Percentiles rank a stretch among this genome's conserved stretches.
Conservation (phyloP, 768 basidiomycete genomes). For the Panellus pusillus region DNA sequence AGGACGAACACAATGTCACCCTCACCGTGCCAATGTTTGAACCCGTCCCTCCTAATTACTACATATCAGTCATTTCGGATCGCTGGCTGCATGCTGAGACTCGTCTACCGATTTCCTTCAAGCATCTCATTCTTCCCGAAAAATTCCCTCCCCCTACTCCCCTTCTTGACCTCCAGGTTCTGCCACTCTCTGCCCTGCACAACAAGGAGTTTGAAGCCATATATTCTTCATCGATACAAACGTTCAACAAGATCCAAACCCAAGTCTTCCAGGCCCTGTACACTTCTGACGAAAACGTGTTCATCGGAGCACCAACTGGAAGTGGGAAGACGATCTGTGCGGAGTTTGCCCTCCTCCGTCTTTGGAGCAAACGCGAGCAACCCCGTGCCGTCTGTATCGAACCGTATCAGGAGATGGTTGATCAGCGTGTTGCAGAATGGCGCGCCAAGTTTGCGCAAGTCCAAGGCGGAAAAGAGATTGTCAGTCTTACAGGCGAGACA, state of each 20-base stretch:
- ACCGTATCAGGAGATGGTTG: slow-evolving; percentile 98
- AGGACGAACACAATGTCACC: slow-evolving; percentile 92
- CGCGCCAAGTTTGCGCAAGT: slow-evolving; percentile 74
- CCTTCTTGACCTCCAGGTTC: slow-evolving; percentile 87
- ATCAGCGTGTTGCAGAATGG: slow-evolving; percentile 89
- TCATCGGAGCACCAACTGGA: slow-evolving; percentile 95
- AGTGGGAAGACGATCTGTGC: slow-evolving; percentile 98
- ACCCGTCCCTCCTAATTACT: slow-evolving; percentile 97
- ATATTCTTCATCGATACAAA: slow-evolving; percentile 76
- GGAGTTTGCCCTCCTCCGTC: slow-evolving; percentile 90
- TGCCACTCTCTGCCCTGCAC: slow-evolving; percentile 88
- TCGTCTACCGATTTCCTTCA: slow-evolving; percentile 93
- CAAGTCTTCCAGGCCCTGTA: slow-evolving; percentile 99
- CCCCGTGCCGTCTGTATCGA: slow-evolving; percentile 91
- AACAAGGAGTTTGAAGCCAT: slow-evolving; percentile 91
- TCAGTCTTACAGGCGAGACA: slow-evolving; percentile 91
- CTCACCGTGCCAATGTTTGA: slow-evolving; percentile 97
- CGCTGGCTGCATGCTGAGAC: slow-evolving; percentile 97
- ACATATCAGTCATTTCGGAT: slow-evolving; percentile 92
- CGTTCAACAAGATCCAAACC: slow-evolving; percentile 98
- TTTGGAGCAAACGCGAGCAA: slow-evolving; percentile 88
- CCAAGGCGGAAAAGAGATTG: slow-evolving; percentile 92
- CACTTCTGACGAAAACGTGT: slow-evolving; percentile 94
- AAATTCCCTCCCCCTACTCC: slow-evolving; percentile 94
- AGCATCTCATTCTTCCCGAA: slow-evolving; percentile 95